Evolutionary conservation across 345 rosid genomes (phyloP), one percentile per base, ranked within the genome.

Genomic region (Rhodamnia rubescens): DNA sequence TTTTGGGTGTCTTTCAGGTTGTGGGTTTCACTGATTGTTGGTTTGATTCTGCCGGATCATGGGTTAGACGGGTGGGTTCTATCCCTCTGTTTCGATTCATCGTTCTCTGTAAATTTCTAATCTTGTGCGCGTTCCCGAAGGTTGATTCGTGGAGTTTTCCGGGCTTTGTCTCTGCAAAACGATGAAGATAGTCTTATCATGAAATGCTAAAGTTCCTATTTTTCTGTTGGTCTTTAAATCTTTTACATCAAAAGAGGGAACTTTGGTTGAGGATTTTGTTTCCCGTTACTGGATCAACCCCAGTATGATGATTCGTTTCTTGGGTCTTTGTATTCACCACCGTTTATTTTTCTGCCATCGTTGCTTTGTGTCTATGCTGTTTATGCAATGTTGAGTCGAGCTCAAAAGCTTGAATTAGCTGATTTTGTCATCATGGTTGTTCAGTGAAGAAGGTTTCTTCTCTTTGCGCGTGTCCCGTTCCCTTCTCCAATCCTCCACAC

Each of bases 381-480:
- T 36, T 69, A 18, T 69, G 80, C 47, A 36, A 69, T 69, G 80
- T 69, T 69, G 80, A 40, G 80, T 82, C 22, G 84, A 52, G 84
- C 57, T 82, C 15, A 24, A 29, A 20, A 53, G 40, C 57, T 52
- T 52, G 58, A 82, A 16, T 82, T 82, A 51, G 44, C 54, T 54
- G 57, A 82, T 52, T 52, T 52, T 82, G 26, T 52, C 57, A 18
- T 53, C 29, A 82, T 82, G 58, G 54, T 26, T 82, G 84, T 51
- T 82, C 84, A 82, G 84, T 82, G 84, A 82, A 82, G 84, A 82
- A 82, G 58, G 84, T 82, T 82, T 27, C 58, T 82, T 82, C 84
- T 90, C 92, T 86, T 91, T 93, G 98, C 98, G 98, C 98, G 99
- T 97, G 98, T 90, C 98, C 99, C 98, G 84, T 94, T 91, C 94